Base-by-base conservation (phyloP, 192 early-diverging fungal genomes). In the Diversispora epigaea region DNA sequence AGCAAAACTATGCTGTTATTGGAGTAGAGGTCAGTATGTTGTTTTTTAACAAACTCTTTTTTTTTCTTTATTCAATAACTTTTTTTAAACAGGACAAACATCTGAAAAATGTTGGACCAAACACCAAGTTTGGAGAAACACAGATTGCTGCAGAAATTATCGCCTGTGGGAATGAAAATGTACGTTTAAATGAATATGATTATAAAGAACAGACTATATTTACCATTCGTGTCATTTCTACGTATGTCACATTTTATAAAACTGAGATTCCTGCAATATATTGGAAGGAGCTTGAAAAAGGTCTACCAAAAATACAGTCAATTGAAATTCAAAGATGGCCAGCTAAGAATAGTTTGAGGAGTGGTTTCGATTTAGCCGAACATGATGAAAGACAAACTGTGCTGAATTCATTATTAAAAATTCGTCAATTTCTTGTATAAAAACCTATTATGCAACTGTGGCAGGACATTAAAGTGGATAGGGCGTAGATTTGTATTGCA, bases 221-320 rank as follows among this genome's bases (percentile, higher is more conserved):
- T 4, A 47, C 19, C 21, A 19, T 65, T 45, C 41, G 63, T 45
- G 44, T 66, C 17, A 66, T 66, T 3, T 66, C 44, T 8, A 66
- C n/a, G 9, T 45, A 66, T 12, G n/a, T 66, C 45, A 66, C 67
- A 5, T 69, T 69, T 69, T 69, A 69, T 41, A 49, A 52, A 39
- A 3, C 67, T 54, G 49, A 21, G 49, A 69, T 69, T 52, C 25
- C 45, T 69, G 49, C n/a, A 15, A 15, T 7, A 22, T 69, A 68
- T 69, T 69, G 12, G 10, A 39, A 40, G 8, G 47, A 69, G 22
- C 47, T 69, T 69, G 22, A 32, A 17, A 15, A 25, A 3, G 67
- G 49, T 25, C 14, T 21, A 21, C 49, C 47, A 4, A 9, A 52
- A 69, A 4, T 52, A n/a, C 67, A 69, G 22, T 55, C 49, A 55